A percentile compares a stretch with the other conserved stretches of the same genome.
These are phyloP conservation scores for Arthrobotrys sphaeroides DNA, from an alignment of 2,329 filamentous ascomycete species.

Conservation along the genomic window DNA sequence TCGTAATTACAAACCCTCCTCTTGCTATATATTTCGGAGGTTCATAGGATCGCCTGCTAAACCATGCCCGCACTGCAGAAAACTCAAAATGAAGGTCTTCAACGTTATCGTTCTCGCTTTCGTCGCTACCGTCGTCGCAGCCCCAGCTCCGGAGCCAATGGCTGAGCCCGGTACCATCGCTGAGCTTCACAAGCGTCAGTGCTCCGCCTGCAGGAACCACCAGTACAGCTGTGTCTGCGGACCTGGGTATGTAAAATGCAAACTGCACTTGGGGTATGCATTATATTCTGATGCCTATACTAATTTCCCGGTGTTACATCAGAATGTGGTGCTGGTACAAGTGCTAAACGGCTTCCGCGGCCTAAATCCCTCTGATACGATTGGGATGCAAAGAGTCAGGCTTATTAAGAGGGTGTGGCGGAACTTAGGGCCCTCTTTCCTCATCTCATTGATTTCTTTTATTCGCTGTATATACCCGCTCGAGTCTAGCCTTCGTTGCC, in stretches of 20 bases:
- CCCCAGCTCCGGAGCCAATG: slow-evolving; percentile 17
- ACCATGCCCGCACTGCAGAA: not conserved
- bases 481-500: not conserved
- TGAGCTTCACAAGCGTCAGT: slow-evolving; percentile 34
- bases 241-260: slow-evolving; percentile 25
- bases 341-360: not conserved
- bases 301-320: not conserved
- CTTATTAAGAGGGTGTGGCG: not conserved
- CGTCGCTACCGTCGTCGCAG: slow-evolving; percentile 18
- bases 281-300: not conserved
- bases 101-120: slow-evolving; percentile 29
- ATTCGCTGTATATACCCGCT: not conserved
- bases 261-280: not conserved
- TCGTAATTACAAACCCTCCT: not conserved
- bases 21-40: not conserved
- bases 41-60: not conserved
- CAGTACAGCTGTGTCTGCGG: slow-evolving; percentile 37
- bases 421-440: not conserved
- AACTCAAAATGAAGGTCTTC: slow-evolving; percentile 41
- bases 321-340: slow-evolving; percentile 18
- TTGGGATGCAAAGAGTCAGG: not conserved
- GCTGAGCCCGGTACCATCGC: slow-evolving; percentile 6
- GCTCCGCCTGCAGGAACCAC: slow-evolving; percentile 9
- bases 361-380: not conserved
- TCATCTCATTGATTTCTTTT: not conserved